A percentile compares a stretch with the other conserved stretches of the same genome.
Evolutionary conservation across 305 asterid genomes (phyloP).

Genomic region (Fraxinus nigra): DNA sequence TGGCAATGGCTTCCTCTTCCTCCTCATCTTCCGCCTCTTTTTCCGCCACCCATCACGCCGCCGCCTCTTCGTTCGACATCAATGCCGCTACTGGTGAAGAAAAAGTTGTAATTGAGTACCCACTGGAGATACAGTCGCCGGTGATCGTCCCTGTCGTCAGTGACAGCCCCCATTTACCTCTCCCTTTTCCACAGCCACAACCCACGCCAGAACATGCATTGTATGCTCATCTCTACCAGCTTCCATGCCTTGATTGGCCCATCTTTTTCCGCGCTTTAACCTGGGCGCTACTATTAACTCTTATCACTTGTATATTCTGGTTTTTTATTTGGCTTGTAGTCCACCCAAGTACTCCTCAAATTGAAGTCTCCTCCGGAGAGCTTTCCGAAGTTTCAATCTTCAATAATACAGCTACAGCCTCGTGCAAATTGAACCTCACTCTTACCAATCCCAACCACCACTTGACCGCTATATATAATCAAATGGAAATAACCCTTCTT

Average conservation of each 20-base stretch:
- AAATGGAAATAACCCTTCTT: constrained; percentile 22
- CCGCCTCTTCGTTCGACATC: constrained; percentile 2
- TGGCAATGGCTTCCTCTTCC: constrained; percentile 24
- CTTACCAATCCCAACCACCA: constrained; percentile 39
- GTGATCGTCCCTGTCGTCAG: not conserved
- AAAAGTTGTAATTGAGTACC: not conserved
- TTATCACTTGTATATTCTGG: constrained; percentile 10
- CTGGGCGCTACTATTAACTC: constrained; percentile 8
- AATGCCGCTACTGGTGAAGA: not conserved
- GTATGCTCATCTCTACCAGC: constrained; percentile 14
- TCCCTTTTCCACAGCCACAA: constrained; percentile 1
- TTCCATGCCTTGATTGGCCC: constrained; percentile 21
- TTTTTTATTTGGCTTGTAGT: constrained; percentile 26
- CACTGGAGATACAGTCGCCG: not conserved
- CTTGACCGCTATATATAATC: constrained; percentile 23
- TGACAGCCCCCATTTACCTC: constrained; percentile 3
- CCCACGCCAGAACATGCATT: not conserved
- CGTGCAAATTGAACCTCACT: constrained; percentile 30
- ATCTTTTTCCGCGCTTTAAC: constrained; percentile 16
- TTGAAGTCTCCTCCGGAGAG: constrained; percentile 29
- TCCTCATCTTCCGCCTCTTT: constrained; percentile 6
- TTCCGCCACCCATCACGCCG: constrained; percentile 11
- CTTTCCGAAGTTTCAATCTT: constrained; percentile 19
- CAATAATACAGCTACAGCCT: constrained; percentile 23
- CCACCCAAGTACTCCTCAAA: constrained; percentile 30